phyloP scores from a whole-genome alignment of 164 flowering plant genomes.

The Protea cynaroides region DNA sequence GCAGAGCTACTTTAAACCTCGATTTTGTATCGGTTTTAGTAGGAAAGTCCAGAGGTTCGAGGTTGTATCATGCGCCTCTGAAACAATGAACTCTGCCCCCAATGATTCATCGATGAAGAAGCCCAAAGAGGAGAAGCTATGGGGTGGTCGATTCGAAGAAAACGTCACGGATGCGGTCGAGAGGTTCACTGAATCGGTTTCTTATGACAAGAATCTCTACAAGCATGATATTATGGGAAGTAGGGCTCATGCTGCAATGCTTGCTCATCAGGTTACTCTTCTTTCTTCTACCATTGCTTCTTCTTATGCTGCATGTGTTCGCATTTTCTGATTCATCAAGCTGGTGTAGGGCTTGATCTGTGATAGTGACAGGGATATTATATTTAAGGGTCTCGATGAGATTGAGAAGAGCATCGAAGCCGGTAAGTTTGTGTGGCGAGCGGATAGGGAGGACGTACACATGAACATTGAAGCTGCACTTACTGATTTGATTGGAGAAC shows the following conservation, averaged over 20 bases:
- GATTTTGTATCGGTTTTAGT: neutral
- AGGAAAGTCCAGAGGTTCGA: neutral
- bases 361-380: slow-evolving; percentile 54
- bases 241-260: slow-evolving; percentile 93
- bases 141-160: slow-evolving; percentile 97
- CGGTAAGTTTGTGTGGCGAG: slow-evolving; percentile 83
- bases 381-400: slow-evolving; percentile 68
- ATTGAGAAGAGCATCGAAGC: slow-evolving; percentile 71
- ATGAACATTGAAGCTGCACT: slow-evolving; percentile 99
- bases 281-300: neutral
- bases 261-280: slow-evolving; percentile 66
- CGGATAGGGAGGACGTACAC: slow-evolving; percentile 98
- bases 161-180: slow-evolving; percentile 85
- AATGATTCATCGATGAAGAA: neutral
- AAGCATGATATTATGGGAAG: slow-evolving; percentile 93
- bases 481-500: slow-evolving; percentile 90
- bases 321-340: neutral
- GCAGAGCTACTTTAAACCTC: neutral
- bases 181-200: slow-evolving; percentile 93
- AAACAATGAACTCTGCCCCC: neutral
- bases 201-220: slow-evolving; percentile 76
- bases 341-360: slow-evolving; percentile 58
- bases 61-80: slow-evolving; percentile 1
- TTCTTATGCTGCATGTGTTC: too few relatives aligned
- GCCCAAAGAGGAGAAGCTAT: slow-evolving; percentile 69